Conservation (phyloP, 2,329 filamentous ascomycete species). For the Microcera coccophila region DNA sequence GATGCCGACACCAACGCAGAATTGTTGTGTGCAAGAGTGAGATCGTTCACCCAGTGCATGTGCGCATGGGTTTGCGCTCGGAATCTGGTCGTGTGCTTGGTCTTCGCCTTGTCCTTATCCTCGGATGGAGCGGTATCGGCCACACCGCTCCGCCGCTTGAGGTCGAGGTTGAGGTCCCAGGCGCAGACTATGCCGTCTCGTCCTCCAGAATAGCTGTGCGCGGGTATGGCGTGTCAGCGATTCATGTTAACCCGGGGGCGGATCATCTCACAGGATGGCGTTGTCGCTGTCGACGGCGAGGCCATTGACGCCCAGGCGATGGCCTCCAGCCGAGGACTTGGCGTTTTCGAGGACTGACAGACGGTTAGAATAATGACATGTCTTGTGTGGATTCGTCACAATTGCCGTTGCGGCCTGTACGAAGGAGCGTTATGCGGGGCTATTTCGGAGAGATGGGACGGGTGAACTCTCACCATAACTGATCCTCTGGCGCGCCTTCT, state of each 20-base stretch:
- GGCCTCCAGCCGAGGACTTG: conserved; percentile 65
- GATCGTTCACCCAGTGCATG: conserved; percentile 95
- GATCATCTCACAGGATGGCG: conserved; percentile 71
- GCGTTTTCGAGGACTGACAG: conserved; percentile 56
- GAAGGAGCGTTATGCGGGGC: conserved; percentile 9
- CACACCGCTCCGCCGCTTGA: conserved; percentile 37
- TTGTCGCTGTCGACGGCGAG: conserved; percentile 80
- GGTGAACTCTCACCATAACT: conserved; percentile 57
- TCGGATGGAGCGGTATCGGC: conserved; percentile 29
- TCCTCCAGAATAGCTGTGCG: conserved; percentile 81
- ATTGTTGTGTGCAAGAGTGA: conserved; percentile 74
- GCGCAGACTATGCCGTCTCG: conserved; percentile 94
- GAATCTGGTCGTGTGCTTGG: conserved; percentile 52
- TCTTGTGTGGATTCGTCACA: neutral
- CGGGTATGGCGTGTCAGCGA: conserved; percentile 15
- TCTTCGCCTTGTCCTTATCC: conserved; percentile 28
- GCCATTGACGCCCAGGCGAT: conserved; percentile 91
- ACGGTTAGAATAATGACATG: conserved; percentile 2
- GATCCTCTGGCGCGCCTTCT: conserved; percentile 66
- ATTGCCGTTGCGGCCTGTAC: neutral
- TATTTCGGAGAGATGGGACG: neutral
- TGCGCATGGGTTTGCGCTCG: conserved; percentile 67
- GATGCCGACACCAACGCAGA: conserved; percentile 81
- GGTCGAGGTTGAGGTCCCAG: conserved; percentile 80
- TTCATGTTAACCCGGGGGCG: conserved; percentile 6